These are phyloP conservation scores for Aristolochia contorta DNA, from an alignment of 164 flowering plant species.

Conservation along the genomic window DNA sequence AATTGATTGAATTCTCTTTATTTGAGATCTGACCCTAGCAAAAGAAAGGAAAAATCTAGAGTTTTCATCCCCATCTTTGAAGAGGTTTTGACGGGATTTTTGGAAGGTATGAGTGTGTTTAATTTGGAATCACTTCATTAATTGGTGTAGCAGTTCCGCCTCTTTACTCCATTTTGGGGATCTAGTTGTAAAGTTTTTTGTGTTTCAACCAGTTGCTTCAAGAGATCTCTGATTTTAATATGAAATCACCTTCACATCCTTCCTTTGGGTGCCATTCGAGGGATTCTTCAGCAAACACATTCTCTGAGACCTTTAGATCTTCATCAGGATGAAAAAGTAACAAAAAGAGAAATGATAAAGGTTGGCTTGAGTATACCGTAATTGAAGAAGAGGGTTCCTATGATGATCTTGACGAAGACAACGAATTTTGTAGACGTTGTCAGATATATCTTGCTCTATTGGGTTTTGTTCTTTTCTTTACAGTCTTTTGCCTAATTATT, in stretches of 20 bases:
- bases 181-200: too few species aligned
- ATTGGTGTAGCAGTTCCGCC: too few species aligned
- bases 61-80: too few species aligned
- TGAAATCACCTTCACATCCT: conserved; percentile 96
- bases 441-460: conserved; percentile 26
- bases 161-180: too few species aligned
- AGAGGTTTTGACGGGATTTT: too few species aligned
- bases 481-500: conserved; percentile 41
- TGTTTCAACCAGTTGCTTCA: too few species aligned
- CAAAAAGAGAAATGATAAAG: conserved; percentile 77
- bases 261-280: conserved; percentile 83
- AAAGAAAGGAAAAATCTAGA: too few species aligned
- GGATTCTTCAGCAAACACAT: conserved; percentile 80
- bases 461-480: conserved; percentile 31
- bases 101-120: too few species aligned
- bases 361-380: conserved; percentile 93
- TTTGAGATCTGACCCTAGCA: too few species aligned
- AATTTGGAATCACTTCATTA: too few species aligned
- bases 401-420: conserved; percentile 42
- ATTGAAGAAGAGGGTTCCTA: conserved; percentile 78
- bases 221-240: too few species aligned
- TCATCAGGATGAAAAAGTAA: conserved; percentile 63
- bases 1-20: too few species aligned
- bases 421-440: conserved; percentile 25
- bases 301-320: conserved; percentile 82